Conservation (phyloP, 345 rosid genomes). For the Raphanus sativus region DNA sequence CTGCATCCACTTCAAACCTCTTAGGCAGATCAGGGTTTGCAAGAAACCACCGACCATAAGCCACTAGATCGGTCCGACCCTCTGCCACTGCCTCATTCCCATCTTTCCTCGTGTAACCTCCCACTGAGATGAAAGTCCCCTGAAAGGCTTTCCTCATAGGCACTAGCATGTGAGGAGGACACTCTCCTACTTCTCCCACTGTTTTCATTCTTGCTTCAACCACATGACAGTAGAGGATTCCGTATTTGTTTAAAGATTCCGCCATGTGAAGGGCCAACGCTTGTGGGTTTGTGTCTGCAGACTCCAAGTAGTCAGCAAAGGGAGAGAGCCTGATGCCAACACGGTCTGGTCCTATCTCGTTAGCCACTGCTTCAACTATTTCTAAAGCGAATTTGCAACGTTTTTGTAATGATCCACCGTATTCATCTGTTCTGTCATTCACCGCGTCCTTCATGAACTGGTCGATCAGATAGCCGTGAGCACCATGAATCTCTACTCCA, state of each 20-base stretch:
- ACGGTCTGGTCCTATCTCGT: conserved; percentile 70
- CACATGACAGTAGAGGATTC: conserved; percentile 66
- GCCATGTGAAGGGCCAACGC: conserved; percentile 65
- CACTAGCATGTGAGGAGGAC: conserved; percentile 42
- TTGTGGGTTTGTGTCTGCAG: conserved; percentile 63
- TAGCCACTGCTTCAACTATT: conserved; percentile 57
- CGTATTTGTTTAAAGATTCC: conserved; percentile 54
- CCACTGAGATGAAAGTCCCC: conserved; percentile 62
- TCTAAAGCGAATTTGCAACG: conserved; percentile 67
- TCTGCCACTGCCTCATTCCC: conserved; percentile 53
- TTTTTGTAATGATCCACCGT: conserved; percentile 69
- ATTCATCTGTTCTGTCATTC: conserved; percentile 69
- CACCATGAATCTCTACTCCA: conserved; percentile 83
- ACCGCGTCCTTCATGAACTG: conserved; percentile 72
- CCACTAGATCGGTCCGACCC: conserved; percentile 55
- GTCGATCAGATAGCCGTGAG: conserved; percentile 65
- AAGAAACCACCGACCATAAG: conserved; percentile 56
- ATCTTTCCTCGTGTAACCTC: conserved; percentile 55
- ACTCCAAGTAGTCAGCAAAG: conserved; percentile 48
- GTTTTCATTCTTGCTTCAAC: conserved; percentile 64
- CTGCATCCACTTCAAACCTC: conserved; percentile 60
- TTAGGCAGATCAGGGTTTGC: conserved; percentile 75
- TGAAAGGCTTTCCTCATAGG: conserved; percentile 69
- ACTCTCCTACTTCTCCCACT: conserved; percentile 22
- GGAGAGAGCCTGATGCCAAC: conserved; percentile 77